Conservation (phyloP, 306 rosid species). For the Cyamopsis tetragonoloba region DNA sequence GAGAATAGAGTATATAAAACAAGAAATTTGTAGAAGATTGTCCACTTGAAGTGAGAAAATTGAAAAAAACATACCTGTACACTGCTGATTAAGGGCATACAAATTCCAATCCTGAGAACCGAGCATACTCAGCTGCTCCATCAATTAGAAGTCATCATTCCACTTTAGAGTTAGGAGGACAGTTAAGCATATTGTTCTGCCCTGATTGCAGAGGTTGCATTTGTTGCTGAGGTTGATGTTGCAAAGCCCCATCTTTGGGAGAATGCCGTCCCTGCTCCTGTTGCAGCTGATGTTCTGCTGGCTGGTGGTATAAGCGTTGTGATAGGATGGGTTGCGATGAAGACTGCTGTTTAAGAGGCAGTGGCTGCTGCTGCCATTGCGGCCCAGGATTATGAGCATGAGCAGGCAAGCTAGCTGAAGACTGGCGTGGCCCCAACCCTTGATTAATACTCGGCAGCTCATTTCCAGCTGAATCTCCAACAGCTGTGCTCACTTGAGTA, state of each 20-base stretch:
- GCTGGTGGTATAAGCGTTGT: conserved; percentile 53
- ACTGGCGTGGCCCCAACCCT: conserved; percentile 59
- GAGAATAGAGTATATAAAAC: not conserved
- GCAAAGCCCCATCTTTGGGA: conserved; percentile 45
- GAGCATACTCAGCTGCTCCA: conserved; percentile 47
- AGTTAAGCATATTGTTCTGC: conserved; percentile 57
- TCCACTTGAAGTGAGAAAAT: not conserved
- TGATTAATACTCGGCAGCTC: conserved; percentile 54
- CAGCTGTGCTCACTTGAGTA: conserved; percentile 41
- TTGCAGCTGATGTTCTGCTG: conserved; percentile 40
- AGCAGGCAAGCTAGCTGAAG: conserved; percentile 55
- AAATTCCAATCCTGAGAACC: conserved; percentile 45
- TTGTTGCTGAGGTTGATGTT: conserved; percentile 68
- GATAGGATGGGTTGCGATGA: conserved; percentile 42
- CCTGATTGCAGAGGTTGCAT: conserved; percentile 58
- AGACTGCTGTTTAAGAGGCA: conserved; percentile 53
- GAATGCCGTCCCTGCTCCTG: conserved; percentile 47
- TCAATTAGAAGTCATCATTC: conserved; percentile 55
- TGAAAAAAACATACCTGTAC: conserved; percentile 74
- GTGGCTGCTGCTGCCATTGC: conserved; percentile 64
- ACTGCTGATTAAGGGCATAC: conserved; percentile 66
- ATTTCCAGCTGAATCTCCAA: conserved; percentile 53
- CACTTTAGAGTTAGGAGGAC: conserved; percentile 58
- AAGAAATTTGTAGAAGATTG: not conserved
- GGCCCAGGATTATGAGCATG: conserved; percentile 69